Evolutionary conservation across 345 rosid species (phyloP).

Genomic region (Sonneratia alba): DNA sequence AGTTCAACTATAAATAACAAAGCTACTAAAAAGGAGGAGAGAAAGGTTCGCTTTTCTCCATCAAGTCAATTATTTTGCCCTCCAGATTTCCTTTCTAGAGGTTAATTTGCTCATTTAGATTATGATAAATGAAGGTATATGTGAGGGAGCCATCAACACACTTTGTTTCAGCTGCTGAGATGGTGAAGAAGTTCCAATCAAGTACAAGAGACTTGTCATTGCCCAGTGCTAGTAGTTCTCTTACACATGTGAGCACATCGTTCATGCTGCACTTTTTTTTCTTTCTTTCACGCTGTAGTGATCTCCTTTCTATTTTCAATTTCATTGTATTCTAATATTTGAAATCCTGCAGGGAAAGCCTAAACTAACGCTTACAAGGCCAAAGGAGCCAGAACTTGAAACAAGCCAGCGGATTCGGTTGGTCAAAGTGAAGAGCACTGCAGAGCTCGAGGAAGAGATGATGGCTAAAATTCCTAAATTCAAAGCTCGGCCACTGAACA

Average conservation of each 20-base stretch:
- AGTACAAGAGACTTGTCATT: constrained; percentile 67
- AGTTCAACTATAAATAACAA: constrained; percentile 32
- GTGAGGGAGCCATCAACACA: constrained; percentile 42
- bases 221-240: constrained; percentile 28
- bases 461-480: constrained; percentile 93
- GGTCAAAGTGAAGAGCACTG: constrained; percentile 70
- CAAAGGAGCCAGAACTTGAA: constrained; percentile 88
- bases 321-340: background rate
- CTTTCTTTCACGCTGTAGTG: background rate
- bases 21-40: constrained; percentile 43
- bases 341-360: constrained; percentile 34
- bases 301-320: constrained; percentile 8
- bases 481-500: constrained; percentile 94
- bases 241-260: constrained; percentile 29
- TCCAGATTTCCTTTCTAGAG: background rate
- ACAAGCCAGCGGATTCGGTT: constrained; percentile 81
- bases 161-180: constrained; percentile 70
- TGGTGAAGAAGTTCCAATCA: constrained; percentile 81
- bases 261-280: background rate
- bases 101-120: background rate
- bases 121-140: constrained; percentile 31
- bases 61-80: constrained; percentile 3
- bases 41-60: constrained; percentile 47
- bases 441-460: constrained; percentile 97
- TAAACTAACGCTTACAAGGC: constrained; percentile 74